Conservation (phyloP, 148 eudicot species). For the Rhododendron mucronatum region DNA sequence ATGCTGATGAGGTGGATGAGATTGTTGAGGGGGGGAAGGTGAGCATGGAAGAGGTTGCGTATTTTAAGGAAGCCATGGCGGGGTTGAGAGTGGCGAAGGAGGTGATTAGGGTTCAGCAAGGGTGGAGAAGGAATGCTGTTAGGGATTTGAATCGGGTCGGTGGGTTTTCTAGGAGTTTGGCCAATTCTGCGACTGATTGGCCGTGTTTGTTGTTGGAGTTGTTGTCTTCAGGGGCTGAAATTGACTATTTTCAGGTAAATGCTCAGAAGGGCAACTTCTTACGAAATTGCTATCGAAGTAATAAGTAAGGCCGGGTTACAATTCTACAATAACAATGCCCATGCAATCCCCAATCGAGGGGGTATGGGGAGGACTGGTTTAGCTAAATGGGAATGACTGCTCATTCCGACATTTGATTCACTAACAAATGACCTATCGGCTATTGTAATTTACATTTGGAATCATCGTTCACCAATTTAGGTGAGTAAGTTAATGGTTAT, state of each 20-base stretch:
- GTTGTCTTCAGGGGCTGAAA: conserved; percentile 76
- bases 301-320: background rate
- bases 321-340: background rate
- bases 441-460: background rate
- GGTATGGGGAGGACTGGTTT: background rate
- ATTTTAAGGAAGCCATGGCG: conserved; percentile 63
- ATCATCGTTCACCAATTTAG: background rate
- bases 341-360: background rate
- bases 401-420: background rate
- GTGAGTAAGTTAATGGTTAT: background rate
- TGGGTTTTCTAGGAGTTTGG: conserved; percentile 70
- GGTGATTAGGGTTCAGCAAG: conserved; percentile 68
- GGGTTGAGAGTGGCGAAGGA: conserved; percentile 82
- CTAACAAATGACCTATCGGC: background rate
- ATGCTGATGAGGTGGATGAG: conserved; percentile 44
- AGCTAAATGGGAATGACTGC: background rate
- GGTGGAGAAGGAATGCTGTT: conserved; percentile 70
- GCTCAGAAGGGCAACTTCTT: background rate
- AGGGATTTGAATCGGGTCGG: conserved; percentile 62
- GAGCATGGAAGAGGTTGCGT: conserved; percentile 53
- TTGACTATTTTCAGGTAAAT: conserved; percentile 78
- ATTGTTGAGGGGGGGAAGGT: conserved; percentile 40
- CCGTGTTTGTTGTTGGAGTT: conserved; percentile 85
- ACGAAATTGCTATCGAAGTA: background rate
- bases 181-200: conserved; percentile 87